Base-by-base conservation (phyloP, 306 rosid species). In the Quercus ilex region DNA sequence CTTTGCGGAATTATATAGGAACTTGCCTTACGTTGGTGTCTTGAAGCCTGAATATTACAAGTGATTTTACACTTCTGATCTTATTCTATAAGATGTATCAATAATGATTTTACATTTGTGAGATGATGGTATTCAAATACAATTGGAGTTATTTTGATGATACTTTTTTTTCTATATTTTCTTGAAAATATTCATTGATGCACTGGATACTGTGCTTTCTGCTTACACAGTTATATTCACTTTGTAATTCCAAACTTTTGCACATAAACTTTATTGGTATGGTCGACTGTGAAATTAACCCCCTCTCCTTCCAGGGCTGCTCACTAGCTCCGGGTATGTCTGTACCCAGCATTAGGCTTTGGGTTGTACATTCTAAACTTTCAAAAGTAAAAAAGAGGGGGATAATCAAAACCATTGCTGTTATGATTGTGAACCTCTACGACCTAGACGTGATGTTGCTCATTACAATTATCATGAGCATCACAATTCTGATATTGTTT, bases 11-110 rank as follows among this genome's bases (percentile, higher is more conserved):
- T 17, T 79, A 4, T 95, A 92, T 72, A 88, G 99, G 86, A 92
- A 92, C 85, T 83, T 95, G 82, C 97, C 99, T 21, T 91, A 91
- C 81, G 65, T 95, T 64, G 99, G 99, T 35, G 92, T 95, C 69
- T 77, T 95, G 92, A 95, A 91, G 88, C 90, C 94, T 14, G 91
- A 95, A 80, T 83, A 23, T 76, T 92, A 87, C 82, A 69, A 83
- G 74, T 91, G 88, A 87, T 69, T 46, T 19, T 8, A 19, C 74
- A 31, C 51, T 25, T 21, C 19, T 23, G 28, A 17, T 79, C 25
- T 20, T 13, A 51, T 38, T 51, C 41, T 17, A 23, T 58, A 13
- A 46, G 12, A 59, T 59, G 65, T 8, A 59, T 18, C 13, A 12
- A n/a, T 25, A 21, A 25, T n/a, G 6, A 59, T 59, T 19, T 59